Evolutionary conservation across 441 rosid genomes (phyloP).

Genomic region (Flueggea neowawraea): DNA sequence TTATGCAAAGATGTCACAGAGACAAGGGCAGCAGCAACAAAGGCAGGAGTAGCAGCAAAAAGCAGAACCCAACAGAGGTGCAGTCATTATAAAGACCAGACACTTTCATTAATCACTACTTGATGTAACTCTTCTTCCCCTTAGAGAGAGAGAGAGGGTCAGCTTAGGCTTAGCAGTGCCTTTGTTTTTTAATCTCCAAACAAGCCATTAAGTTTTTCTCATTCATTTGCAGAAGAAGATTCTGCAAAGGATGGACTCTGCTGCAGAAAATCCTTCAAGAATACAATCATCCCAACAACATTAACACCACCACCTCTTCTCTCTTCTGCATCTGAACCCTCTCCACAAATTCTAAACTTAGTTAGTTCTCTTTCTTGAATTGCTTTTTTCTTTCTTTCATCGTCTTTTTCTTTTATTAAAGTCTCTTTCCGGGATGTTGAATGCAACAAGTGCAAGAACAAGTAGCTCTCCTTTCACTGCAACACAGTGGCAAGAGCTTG

Average conservation of each 20-base stretch:
- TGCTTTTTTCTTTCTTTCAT: background rate
- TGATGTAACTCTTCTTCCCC: background rate
- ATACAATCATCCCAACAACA: background rate
- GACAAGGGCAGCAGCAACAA: background rate
- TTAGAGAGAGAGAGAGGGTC: background rate
- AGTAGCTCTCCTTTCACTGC: conserved; percentile 71
- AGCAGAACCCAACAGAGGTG: background rate
- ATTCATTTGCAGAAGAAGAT: background rate
- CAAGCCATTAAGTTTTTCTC: background rate
- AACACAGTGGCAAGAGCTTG: conserved; percentile 94
- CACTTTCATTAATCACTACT: background rate
- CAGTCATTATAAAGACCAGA: conserved; percentile 1
- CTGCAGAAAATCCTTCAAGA: no score
- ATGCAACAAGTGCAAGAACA: conserved; percentile 21
- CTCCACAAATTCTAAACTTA: background rate
- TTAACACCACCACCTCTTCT: background rate
- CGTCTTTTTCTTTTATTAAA: no score
- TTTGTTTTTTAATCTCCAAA: background rate
- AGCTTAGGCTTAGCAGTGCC: background rate
- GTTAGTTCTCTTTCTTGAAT: conserved; percentile 3
- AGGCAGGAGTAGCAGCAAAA: no score
- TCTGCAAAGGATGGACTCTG: background rate
- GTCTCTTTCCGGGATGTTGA: conserved; percentile 39
- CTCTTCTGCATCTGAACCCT: background rate
- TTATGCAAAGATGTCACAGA: background rate